Evolutionary conservation across 805 yeast species (phyloP).

Genomic region (Blastobotrys attinorum): DNA sequence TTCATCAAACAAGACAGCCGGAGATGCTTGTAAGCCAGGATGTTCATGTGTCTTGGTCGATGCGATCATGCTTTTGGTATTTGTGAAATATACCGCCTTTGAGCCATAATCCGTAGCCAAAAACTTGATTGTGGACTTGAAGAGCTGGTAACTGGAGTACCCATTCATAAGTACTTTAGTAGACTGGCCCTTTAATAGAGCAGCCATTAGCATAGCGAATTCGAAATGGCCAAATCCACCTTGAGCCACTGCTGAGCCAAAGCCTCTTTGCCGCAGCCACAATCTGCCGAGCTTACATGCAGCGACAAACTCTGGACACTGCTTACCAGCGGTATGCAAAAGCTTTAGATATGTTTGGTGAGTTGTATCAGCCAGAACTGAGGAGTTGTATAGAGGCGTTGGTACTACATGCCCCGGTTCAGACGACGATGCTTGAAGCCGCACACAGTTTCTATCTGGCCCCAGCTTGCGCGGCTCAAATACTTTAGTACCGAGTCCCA

Average conservation of each 20-base stretch:
- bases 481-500: conserved; percentile 60
- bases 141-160: conserved; percentile 85
- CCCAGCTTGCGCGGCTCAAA: conserved; percentile 71
- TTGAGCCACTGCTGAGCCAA: conserved; percentile 49
- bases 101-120: conserved; percentile 66
- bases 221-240: conserved; percentile 94
- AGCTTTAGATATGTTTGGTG: conserved; percentile 66
- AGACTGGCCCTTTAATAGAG: conserved; percentile 64
- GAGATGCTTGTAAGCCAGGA: not conserved
- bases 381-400: conserved; percentile 82
- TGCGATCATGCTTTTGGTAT: not conserved
- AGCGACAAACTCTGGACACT: conserved; percentile 74
- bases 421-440: conserved; percentile 42
- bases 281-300: conserved; percentile 81
- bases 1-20: conserved; percentile 13
- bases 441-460: conserved; percentile 74
- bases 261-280: conserved; percentile 87
- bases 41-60: too few species aligned
- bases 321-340: conserved; percentile 65
- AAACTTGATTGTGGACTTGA: conserved; percentile 79
- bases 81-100: conserved; percentile 16
- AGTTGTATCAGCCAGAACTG: conserved; percentile 61
- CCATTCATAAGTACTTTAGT: conserved; percentile 76
- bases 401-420: conserved; percentile 36
- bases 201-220: conserved; percentile 73